Percentiles rank a stretch among this genome's conserved stretches.
Evolutionary conservation across 2,329 filamentous ascomycete species (phyloP).

Genomic region (Ascochyta fabae): DNA sequence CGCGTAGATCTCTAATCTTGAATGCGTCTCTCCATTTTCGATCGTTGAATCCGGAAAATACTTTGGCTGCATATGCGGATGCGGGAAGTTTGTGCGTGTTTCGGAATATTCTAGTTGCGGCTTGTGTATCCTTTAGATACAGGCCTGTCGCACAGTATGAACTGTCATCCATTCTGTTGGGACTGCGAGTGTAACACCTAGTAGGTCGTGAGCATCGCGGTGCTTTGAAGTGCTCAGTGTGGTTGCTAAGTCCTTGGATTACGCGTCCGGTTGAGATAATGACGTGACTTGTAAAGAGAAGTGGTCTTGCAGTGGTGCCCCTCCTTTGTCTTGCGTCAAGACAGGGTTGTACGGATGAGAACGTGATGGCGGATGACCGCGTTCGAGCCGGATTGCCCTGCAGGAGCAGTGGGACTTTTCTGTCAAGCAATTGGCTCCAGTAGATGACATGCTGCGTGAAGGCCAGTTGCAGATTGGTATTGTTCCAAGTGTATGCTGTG

Average conservation of each 20-base stretch:
- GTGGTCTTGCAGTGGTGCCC: conserved; percentile 1
- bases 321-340: not conserved
- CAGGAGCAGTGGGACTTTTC: conserved; percentile 5
- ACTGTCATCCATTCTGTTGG: conserved; percentile 12
- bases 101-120: conserved; percentile 20
- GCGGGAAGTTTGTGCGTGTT: conserved; percentile 11
- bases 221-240: conserved; percentile 1
- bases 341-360: conserved; percentile 2
- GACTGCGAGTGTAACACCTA: not conserved
- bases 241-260: conserved; percentile 1
- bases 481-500: conserved; percentile 5
- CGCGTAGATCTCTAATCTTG: conserved; percentile 10
- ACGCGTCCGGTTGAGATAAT: not conserved
- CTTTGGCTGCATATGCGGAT: conserved; percentile 12
- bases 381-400: conserved; percentile 7
- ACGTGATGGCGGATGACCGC: not conserved
- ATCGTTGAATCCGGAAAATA: conserved; percentile 11
- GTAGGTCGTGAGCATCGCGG: not conserved
- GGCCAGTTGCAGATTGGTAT: conserved; percentile 1
- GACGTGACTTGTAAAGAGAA: not conserved
- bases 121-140: conserved; percentile 6
- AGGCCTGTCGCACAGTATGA: conserved; percentile 1
- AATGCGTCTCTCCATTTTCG: not conserved
- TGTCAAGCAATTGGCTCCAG: not conserved
- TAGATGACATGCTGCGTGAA: conserved; percentile 7